Base-by-base conservation (phyloP, 257 asterid species). In the Fraxinus anomala region DNA sequence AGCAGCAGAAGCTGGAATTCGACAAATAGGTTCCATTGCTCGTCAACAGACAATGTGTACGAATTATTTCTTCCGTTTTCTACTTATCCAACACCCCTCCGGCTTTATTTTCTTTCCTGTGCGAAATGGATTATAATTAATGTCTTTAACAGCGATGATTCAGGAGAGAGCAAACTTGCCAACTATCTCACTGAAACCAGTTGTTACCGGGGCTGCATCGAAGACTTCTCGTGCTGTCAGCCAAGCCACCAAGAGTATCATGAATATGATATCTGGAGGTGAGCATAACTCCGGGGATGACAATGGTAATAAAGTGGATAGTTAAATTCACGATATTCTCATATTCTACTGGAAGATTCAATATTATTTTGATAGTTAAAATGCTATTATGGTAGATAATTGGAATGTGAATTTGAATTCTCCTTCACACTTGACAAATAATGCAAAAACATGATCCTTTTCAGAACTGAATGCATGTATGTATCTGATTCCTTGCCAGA, bases 81-180 rank as follows among this genome's bases (percentile, higher is more conserved):
- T 59, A 69, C 65, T 72, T 59, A 56, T 21, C 9, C 40, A 26
- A 16, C 40, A 14, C 28, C 9, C 17, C 31, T 75, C 31, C 42
- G 24, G 24, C 44, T 80, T 7, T 39, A 17, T 61, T 2, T 72
- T 67, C 30, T 31, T 71, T 37, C 40, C 47, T 74, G 42, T 34
- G 7, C 56, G 17, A 54, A 77, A n/a, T 82, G 75, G 33, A 79
- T 51, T 26, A 67, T 85, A 1, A 47, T 23, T 51, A 17, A 37
- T 76, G 79, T 82, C 65, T 76, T 37, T 56, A 78, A 82, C 78
- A 92, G 99, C 97, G 82, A 94, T 92, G 91, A 90, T 94, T 85
- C 86, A 92, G 89, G 97, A 92, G 83, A 92, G 99, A 73, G 97
- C 99, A 77, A 93, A 80, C 90, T 83, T 94, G 74, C 97, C 99